A percentile compares a stretch with the other conserved stretches of the same genome.
These are phyloP conservation scores for Acrocalymma vagum DNA, from an alignment of 2,329 filamentous ascomycete genomes.

Conservation along the genomic window DNA sequence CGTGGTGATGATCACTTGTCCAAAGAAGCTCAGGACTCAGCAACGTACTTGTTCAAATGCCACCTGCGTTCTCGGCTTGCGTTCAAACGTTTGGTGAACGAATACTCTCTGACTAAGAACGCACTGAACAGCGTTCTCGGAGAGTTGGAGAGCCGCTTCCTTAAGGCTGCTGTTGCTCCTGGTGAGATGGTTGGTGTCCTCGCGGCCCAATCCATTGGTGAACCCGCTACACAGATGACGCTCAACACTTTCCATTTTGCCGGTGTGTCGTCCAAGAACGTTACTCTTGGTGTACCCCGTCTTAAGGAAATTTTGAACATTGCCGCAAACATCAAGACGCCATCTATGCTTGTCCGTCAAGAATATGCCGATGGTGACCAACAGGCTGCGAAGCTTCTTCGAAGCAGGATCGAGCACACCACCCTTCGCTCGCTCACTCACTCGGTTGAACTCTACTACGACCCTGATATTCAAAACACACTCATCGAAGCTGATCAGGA, in stretches of 20 bases:
- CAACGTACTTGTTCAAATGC: slow-evolving; percentile 91
- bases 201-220: slow-evolving; percentile 97
- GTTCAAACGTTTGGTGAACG: slow-evolving; percentile 89
- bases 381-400: slow-evolving; percentile 83
- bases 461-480: slow-evolving; percentile 86
- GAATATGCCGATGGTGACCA: slow-evolving; percentile 69
- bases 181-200: slow-evolving; percentile 99
- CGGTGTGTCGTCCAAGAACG: slow-evolving; percentile 99
- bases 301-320: slow-evolving; percentile 99
- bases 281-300: slow-evolving; percentile 97
- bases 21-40: slow-evolving; percentile 83
- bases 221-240: slow-evolving; percentile 99
- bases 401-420: slow-evolving; percentile 92
- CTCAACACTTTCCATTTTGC: slow-evolving; percentile 99
- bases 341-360: slow-evolving; percentile 93
- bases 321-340: slow-evolving; percentile 97
- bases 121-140: slow-evolving; percentile 93
- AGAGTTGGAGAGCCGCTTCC: slow-evolving; percentile 88
- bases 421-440: slow-evolving; percentile 91
- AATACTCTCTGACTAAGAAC: slow-evolving; percentile 86
- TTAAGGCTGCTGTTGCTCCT: slow-evolving; percentile 83
- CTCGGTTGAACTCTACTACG: slow-evolving; percentile 95
- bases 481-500: slow-evolving; percentile 88
- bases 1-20: slow-evolving; percentile 86
- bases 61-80: slow-evolving; percentile 88